Evolutionary conservation across 148 eudicot genomes (phyloP).

Genomic region (Mesembryanthemum crystallinum): DNA sequence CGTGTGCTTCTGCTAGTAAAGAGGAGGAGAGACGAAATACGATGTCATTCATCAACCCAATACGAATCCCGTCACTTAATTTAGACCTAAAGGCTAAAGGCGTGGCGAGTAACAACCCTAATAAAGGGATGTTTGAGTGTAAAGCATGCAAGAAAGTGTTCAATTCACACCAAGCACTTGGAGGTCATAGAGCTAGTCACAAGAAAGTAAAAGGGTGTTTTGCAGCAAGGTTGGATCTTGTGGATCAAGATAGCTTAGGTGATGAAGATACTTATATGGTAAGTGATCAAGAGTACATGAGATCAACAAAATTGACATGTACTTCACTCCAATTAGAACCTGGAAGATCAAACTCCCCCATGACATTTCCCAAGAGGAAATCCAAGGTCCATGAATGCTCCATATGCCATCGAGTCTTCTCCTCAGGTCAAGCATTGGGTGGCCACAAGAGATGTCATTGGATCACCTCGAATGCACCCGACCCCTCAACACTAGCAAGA

Average conservation of each 20-base stretch:
- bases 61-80: neutral
- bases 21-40: slow-evolving; percentile 27
- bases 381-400: slow-evolving; percentile 81
- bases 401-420: slow-evolving; percentile 67
- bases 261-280: neutral
- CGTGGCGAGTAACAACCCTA: slow-evolving; percentile 17
- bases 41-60: slow-evolving; percentile 13
- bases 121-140: slow-evolving; percentile 54
- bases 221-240: slow-evolving; percentile 40
- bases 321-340: slow-evolving; percentile 37
- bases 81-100: slow-evolving; percentile 28
- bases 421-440: slow-evolving; percentile 88
- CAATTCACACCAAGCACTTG: slow-evolving; percentile 67
- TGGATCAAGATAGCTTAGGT: slow-evolving; percentile 28
- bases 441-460: slow-evolving; percentile 96
- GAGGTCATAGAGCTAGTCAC: slow-evolving; percentile 81
- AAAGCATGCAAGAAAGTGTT: slow-evolving; percentile 65
- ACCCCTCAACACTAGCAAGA: slow-evolving; percentile 43
- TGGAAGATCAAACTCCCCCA: slow-evolving; percentile 29
- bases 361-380: slow-evolving; percentile 39
- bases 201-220: slow-evolving; percentile 65
- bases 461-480: slow-evolving; percentile 67
- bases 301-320: slow-evolving; percentile 33
- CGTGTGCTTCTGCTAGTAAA: slow-evolving; percentile 28
- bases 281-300: slow-evolving; percentile 33